Conservation (phyloP, 148 eudicot species). For the Fallopia convolvulus region DNA sequence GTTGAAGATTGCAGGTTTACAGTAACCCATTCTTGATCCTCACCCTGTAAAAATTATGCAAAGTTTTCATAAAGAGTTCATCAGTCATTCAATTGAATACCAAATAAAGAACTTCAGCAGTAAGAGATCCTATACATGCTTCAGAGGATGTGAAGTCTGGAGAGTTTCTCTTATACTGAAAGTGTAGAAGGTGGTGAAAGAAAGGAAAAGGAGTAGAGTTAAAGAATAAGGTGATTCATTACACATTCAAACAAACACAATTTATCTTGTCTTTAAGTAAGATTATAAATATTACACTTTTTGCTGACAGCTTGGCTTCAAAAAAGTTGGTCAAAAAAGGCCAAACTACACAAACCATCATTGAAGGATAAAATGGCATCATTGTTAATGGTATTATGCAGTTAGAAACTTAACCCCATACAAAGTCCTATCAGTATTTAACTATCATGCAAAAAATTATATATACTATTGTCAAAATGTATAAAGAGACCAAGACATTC, state of each 20-base stretch:
- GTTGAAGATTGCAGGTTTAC: slow-evolving; percentile 43
- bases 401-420: not conserved
- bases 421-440: not conserved
- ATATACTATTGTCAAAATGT: not conserved
- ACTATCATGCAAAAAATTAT: not conserved
- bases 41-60: slow-evolving; percentile 42
- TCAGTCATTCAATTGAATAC: not conserved
- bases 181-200: not conserved
- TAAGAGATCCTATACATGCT: not conserved
- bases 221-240: not conserved
- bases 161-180: not conserved
- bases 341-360: not conserved
- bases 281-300: not conserved
- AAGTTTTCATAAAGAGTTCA: not conserved
- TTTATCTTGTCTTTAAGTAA: not conserved
- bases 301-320: not conserved
- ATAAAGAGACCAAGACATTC: not conserved
- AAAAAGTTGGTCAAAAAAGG: not conserved
- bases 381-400: not conserved
- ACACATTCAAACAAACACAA: not conserved
- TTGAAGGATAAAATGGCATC: not conserved
- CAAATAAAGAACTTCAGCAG: not conserved
- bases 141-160: not conserved
- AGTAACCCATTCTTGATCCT: slow-evolving; percentile 66
- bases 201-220: not conserved